Evolutionary conservation across 805 yeast species (phyloP).

Genomic region (Brettanomyces nanus): DNA sequence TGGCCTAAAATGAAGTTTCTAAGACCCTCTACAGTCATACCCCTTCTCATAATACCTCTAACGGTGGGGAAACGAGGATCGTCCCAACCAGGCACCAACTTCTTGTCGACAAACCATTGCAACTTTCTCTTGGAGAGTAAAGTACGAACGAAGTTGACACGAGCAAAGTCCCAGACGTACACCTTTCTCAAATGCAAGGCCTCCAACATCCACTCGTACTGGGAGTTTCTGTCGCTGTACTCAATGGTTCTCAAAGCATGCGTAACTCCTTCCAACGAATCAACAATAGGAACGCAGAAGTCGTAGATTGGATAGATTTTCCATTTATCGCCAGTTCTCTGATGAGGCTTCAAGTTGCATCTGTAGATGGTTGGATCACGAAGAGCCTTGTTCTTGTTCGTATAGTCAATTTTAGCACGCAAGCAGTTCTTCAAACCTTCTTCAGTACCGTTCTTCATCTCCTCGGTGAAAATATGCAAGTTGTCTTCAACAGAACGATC

Average conservation of each 20-base stretch:
- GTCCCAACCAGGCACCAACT: conserved; percentile 88
- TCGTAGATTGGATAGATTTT: conserved; percentile 97
- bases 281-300: conserved; percentile 97
- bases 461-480: conserved; percentile 74
- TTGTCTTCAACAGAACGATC: conserved; percentile 91
- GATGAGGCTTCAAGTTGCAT: conserved; percentile 96
- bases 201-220: conserved; percentile 91
- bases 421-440: conserved; percentile 87
- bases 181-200: conserved; percentile 82
- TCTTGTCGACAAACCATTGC: conserved; percentile 97
- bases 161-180: conserved; percentile 95
- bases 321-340: conserved; percentile 90
- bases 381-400: conserved; percentile 85
- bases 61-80: conserved; percentile 99
- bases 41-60: conserved; percentile 98
- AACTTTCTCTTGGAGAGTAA: conserved; percentile 92
- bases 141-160: conserved; percentile 95
- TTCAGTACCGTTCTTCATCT: conserved; percentile 92
- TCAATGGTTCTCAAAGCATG: conserved; percentile 97
- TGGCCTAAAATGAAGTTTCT: conserved; percentile 88
- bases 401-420: conserved; percentile 93
- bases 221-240: conserved; percentile 97
- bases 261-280: conserved; percentile 92
- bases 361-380: conserved; percentile 98
- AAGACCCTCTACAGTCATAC: conserved; percentile 98